phyloP scores from a whole-genome alignment of 2,329 filamentous ascomycete genomes.

The Grosmannia penicillata region DNA sequence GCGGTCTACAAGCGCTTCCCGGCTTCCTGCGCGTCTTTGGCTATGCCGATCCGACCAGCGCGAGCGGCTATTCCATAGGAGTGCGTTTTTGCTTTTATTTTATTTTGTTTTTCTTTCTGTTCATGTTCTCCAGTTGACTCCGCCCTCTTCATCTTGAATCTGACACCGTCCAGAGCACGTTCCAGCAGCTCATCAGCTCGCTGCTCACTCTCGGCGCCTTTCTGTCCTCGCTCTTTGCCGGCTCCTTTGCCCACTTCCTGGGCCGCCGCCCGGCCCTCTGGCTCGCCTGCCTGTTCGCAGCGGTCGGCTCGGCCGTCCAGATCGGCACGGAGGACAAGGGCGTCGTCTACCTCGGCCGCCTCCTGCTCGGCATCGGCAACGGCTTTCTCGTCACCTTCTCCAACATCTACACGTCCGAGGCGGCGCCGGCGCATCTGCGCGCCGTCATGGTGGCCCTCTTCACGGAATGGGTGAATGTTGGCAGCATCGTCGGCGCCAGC shows the following conservation, averaged over 20 bases:
- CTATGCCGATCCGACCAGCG: constrained; percentile 22
- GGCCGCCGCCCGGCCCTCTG: constrained; percentile 30
- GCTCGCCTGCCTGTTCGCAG: constrained; percentile 29
- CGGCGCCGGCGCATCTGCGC: constrained; percentile 24
- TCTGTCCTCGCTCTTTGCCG: constrained; percentile 30
- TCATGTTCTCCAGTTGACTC: too few species aligned
- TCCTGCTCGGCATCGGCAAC: constrained; percentile 27
- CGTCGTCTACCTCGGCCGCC: constrained; percentile 28
- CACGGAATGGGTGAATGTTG: constrained; percentile 11
- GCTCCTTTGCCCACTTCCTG: constrained; percentile 29
- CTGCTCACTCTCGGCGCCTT: constrained; percentile 35
- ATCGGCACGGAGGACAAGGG: constrained; percentile 23
- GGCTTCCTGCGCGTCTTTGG: constrained; percentile 36
- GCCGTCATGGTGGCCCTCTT: constrained; percentile 11
- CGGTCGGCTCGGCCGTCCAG: constrained; percentile 27
- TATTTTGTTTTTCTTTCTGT: background rate
- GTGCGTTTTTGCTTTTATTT: constrained; percentile 11
- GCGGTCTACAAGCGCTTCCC: constrained; percentile 32
- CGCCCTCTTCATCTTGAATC: background rate
- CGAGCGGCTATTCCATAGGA: constrained; percentile 24
- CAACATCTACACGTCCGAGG: constrained; percentile 32
- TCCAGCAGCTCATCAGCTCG: constrained; percentile 38
- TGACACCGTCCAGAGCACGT: constrained; percentile 20
- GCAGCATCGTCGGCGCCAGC: constrained; percentile 8
- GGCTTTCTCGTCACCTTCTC: constrained; percentile 29